These are phyloP conservation scores for Hyparrhenia diplandra DNA, from an alignment of 176 grass and related monocot species.

Conservation along the genomic window DNA sequence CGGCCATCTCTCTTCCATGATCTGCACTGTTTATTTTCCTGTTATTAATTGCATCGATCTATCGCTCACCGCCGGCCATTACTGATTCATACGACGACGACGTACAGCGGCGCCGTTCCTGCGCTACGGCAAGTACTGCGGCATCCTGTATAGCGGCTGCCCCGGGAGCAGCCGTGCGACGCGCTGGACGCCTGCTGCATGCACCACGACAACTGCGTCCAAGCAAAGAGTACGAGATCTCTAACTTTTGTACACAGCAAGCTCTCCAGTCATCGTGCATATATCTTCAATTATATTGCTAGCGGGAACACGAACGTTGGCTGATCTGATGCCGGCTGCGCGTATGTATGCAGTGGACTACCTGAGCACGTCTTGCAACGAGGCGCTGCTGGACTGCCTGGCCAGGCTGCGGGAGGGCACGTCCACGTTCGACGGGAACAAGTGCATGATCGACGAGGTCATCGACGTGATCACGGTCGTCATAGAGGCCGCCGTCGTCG, in stretches of 20 bases:
- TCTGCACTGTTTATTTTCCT: background rate
- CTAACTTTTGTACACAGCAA: background rate
- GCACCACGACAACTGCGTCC: constrained; percentile 82
- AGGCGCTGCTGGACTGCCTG: constrained; percentile 65
- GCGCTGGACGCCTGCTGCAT: constrained; percentile 94
- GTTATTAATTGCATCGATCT: background rate
- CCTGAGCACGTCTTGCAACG: constrained; percentile 74
- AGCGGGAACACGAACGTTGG: background rate
- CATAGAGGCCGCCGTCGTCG: constrained; percentile 80
- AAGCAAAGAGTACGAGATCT: constrained; percentile 60
- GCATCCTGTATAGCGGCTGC: constrained; percentile 91
- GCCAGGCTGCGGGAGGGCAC: constrained; percentile 34
- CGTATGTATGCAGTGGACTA: constrained; percentile 54
- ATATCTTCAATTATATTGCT: no score
- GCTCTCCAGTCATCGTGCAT: background rate
- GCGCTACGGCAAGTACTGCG: constrained; percentile 96
- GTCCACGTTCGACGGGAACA: constrained; percentile 70
- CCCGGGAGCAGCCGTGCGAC: constrained; percentile 91
- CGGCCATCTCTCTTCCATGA: background rate
- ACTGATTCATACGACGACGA: background rate
- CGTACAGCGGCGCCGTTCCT: constrained; percentile 68
- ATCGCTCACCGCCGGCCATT: background rate
- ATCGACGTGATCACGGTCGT: constrained; percentile 69
- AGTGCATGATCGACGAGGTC: constrained; percentile 85
- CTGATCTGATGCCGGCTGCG: background rate